phyloP scores from a whole-genome alignment of 225 moss, liverwort and hornwort genomes.

The Sphagnum tenellum region DNA sequence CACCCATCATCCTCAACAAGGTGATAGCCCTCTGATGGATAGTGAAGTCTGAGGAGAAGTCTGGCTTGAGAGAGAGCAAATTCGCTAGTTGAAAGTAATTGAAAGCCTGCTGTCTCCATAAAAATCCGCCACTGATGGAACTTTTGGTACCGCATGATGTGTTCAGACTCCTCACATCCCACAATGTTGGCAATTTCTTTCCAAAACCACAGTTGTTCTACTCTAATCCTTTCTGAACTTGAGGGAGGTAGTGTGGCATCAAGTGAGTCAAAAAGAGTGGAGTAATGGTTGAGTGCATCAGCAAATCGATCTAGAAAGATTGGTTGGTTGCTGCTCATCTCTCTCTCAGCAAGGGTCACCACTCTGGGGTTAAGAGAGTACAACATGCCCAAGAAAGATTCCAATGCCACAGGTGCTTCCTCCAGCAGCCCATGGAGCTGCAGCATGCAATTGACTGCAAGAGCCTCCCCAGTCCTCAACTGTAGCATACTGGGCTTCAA shows the following conservation, averaged over 20 bases:
- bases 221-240: constrained; percentile 31
- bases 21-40: constrained; percentile 88
- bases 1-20: constrained; percentile 67
- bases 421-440: constrained; percentile 44
- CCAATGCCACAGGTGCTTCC: constrained; percentile 27
- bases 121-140: constrained; percentile 56
- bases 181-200: constrained; percentile 49
- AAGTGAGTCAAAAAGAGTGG: constrained; percentile 41
- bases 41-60: constrained; percentile 74
- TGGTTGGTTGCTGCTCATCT: constrained; percentile 40
- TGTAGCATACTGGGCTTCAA: constrained; percentile 32
- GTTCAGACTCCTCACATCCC: constrained; percentile 49
- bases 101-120: constrained; percentile 56
- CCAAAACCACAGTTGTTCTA: constrained; percentile 47
- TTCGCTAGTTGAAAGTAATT: constrained; percentile 54
- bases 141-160: constrained; percentile 37
- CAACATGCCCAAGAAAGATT: constrained; percentile 26
- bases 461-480: constrained; percentile 22
- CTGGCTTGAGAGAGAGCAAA: constrained; percentile 84
- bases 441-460: constrained; percentile 49
- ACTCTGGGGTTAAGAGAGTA: constrained; percentile 33
- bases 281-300: constrained; percentile 43
- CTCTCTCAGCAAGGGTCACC: constrained; percentile 39
- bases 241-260: constrained; percentile 45
- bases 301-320: constrained; percentile 41